Base-by-base conservation (phyloP, 257 asterid species). In the Euphrasia confusa region DNA sequence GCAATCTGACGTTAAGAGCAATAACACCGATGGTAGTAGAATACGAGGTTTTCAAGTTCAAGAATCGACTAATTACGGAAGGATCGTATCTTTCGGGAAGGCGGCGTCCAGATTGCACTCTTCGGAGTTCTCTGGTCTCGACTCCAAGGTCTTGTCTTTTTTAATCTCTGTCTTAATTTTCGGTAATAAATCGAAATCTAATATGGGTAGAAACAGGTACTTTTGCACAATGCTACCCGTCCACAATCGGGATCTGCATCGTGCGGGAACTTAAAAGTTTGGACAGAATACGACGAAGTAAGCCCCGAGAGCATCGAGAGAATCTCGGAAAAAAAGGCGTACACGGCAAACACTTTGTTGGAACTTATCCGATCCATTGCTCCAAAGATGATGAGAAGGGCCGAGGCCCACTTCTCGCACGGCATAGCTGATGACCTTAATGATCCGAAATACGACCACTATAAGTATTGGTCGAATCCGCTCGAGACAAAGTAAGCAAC, bases 381-480 rank as follows among this genome's bases (percentile, higher is more conserved):
- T 55, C 97, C 97, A 21, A 89, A 81, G 71, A 83, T 77, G 91
- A 89, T 89, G 99, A 77, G 52, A 58, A 83, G 95, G 28, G 89
- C 94, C 4, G 89, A 84, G 74, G 78, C 86, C 68, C 99, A 89
- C 70, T 86, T 86, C 74, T 92, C 99, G 30, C 97, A 92, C 35
- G 97, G 95, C 40, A 72, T 92, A 68, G 95, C 99, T 4, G 86
- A 89, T 24, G 56, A 86, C 70, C 82, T 92, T 39, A 83, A 80
- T 18, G 95, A 92, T 67, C 96, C 86, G 0, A 92, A 84, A 63
- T 87, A 92, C 61, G 54, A 73, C 54, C 94, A 87, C 61, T 80
- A 83, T 71, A 92, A 89, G 77, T 89, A 83, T 64, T 89, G 97
- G 97, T 92, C 99, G 11, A 89, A 89, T 84, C 99, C 97, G 13